Conservation (phyloP, 768 basidiomycete species). For the Paxillus involutus region DNA sequence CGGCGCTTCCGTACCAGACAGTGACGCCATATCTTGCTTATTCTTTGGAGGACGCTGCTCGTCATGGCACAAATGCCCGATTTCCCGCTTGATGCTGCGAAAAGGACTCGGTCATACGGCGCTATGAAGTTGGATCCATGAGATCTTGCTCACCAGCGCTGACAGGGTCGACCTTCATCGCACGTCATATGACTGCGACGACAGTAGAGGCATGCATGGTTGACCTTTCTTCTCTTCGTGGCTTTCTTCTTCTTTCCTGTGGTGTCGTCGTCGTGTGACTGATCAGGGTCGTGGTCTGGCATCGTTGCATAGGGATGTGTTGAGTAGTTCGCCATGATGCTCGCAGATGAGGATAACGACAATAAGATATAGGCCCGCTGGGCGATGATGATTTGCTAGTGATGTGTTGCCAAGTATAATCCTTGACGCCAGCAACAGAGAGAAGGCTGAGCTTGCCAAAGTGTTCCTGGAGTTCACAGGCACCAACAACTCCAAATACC, state of each 20-base stretch:
- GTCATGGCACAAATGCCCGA: constrained; percentile 92
- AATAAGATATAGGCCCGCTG: constrained; percentile 3
- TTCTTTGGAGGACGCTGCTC: constrained; percentile 60
- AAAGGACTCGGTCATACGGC: constrained; percentile 6
- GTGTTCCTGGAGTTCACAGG: not conserved
- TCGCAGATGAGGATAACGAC: not conserved
- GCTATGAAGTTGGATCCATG: constrained; percentile 4
- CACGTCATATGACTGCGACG: constrained; percentile 91
- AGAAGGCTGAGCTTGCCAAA: not conserved
- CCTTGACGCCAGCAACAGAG: not conserved
- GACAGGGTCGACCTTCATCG: constrained; percentile 87
- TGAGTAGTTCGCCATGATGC: constrained; percentile 27
- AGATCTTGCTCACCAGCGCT: constrained; percentile 74
- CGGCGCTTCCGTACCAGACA: constrained; percentile 33
- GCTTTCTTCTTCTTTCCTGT: constrained; percentile 41
- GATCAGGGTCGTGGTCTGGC: constrained; percentile 28
- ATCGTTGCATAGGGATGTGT: constrained; percentile 27
- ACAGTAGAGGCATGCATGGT: constrained; percentile 93
- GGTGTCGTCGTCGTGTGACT: constrained; percentile 31
- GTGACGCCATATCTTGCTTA: constrained; percentile 38
- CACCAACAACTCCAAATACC: not conserved
- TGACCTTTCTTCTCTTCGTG: constrained; percentile 78
- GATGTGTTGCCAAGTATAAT: constrained; percentile 21
- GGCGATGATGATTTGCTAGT: constrained; percentile 13
- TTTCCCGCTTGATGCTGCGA: constrained; percentile 89